phyloP scores from a whole-genome alignment of 2,329 filamentous ascomycete genomes.

The Talaromyces pinophilus region DNA sequence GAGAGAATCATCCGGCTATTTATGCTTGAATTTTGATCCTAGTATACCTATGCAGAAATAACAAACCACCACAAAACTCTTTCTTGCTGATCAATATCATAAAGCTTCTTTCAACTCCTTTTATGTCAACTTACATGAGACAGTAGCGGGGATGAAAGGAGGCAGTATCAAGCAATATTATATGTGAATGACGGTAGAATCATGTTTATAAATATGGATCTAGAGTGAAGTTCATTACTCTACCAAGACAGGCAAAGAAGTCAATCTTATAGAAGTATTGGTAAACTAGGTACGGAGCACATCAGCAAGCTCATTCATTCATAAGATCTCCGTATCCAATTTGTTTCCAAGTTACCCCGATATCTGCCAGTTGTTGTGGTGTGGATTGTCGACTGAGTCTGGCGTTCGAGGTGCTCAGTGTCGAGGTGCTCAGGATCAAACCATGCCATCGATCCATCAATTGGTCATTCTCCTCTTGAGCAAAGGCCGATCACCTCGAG shows the following conservation, averaged over 20 bases:
- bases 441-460: neutral
- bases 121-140: neutral
- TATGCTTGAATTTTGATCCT: neutral
- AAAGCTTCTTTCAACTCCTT: neutral
- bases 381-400: neutral
- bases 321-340: neutral
- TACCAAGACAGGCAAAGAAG: neutral
- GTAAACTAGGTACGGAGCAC: neutral
- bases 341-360: neutral
- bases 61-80: neutral
- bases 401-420: neutral
- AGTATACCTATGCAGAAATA: neutral
- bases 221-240: neutral
- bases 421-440: neutral
- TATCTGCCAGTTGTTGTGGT: neutral
- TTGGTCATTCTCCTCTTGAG: neutral
- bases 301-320: neutral
- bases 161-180: neutral
- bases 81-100: neutral
- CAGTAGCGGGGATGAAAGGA: neutral
- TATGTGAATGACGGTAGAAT: neutral
- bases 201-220: neutral
- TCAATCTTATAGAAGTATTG: neutral
- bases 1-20: neutral
- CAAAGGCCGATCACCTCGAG: neutral